A percentile compares a stretch with the other conserved stretches of the same genome.
Conservation (phyloP, 2,329 filamentous ascomycete species). For the Ceratocystis alfenasii region DNA sequence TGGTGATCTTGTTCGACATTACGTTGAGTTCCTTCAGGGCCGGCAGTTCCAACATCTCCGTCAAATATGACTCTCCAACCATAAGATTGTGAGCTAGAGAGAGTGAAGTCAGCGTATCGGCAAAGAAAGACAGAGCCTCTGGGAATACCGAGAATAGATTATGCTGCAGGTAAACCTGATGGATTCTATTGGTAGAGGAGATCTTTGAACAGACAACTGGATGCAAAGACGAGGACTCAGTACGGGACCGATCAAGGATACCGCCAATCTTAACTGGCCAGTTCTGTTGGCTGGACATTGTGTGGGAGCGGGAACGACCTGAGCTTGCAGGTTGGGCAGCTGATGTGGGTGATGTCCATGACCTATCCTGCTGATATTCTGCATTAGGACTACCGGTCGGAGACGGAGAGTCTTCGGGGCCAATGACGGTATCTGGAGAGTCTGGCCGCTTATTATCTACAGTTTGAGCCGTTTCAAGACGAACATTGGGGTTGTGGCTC, state of each 20-base stretch:
- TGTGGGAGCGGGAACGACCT: slow-evolving; percentile 37
- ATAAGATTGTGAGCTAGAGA: slow-evolving; percentile 67
- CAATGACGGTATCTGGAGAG: slow-evolving; percentile 22
- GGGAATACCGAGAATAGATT: slow-evolving; percentile 66
- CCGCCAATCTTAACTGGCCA: slow-evolving; percentile 49
- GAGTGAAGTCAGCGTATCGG: slow-evolving; percentile 56
- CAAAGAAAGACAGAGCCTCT: slow-evolving; percentile 56
- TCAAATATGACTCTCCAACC: slow-evolving; percentile 51
- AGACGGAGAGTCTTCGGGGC: slow-evolving; percentile 21
- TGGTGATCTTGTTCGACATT: slow-evolving; percentile 59
- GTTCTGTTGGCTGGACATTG: slow-evolving; percentile 35
- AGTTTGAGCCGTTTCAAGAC: background rate
- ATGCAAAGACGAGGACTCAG: slow-evolving; percentile 48
- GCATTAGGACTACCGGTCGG: background rate
- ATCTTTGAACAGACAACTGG: slow-evolving; percentile 45
- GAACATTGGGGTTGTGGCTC: slow-evolving; percentile 1
- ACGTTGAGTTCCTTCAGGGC: slow-evolving; percentile 67
- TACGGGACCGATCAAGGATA: slow-evolving; percentile 57
- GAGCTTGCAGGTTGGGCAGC: background rate
- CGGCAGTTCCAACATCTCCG: slow-evolving; percentile 55
- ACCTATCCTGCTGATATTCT: background rate
- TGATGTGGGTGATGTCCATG: background rate
- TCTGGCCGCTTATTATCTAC: slow-evolving; percentile 14
- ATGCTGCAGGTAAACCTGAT: slow-evolving; percentile 57
- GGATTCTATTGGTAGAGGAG: slow-evolving; percentile 41